Evolutionary conservation across 768 basidiomycete genomes (phyloP), one percentile per base, ranked within the genome.

Genomic region (Scleroderma bovista): DNA sequence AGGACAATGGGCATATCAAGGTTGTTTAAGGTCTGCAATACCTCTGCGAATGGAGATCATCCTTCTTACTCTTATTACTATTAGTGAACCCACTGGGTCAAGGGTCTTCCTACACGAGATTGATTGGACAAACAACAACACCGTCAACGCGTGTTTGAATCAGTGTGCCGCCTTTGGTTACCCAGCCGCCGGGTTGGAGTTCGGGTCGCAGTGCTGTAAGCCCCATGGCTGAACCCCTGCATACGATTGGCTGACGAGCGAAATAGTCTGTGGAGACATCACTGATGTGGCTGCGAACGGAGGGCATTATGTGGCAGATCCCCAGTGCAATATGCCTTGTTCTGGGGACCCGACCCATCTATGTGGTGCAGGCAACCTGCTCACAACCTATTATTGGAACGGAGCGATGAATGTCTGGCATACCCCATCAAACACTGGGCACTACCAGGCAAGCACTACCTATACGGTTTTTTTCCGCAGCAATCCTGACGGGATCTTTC

Each of bases 111-210:
- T 80, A 0, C 76, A 83, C 59, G 74, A 86, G 61, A 69, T 82
- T 29, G 73, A 79, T 37, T 76, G 76, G 71, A 65, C 73, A 10
- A 72, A 67, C 2, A 87, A 86, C 61, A 88, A 83, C 58, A 78
- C 83, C 3, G 81, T 81, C 4, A 64, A 75, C 1, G 74, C 74
- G 1, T 92, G 89, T 59, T 70, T 89, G 56, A 75, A 64, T 40
- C 84, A 81, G 60, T 91, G 89, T 56, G 75, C 80, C 13, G 72
- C 75, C 1, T 89, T 80, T 55, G 89, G 89, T 8, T 92, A 78
- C 60, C 75, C 83, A 1, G 86, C 77, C 34, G 80, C 81, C 23
- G 88, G 85, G 22, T 70, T 83, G 52, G 88, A 84, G 68, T 86
- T 73, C 45, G 83, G 78, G 13, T 60, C 82, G 52, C 83, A 88